Evolutionary conservation across 2,329 filamentous ascomycete genomes (phyloP).

Genomic region (Ophiostoma sp.): DNA sequence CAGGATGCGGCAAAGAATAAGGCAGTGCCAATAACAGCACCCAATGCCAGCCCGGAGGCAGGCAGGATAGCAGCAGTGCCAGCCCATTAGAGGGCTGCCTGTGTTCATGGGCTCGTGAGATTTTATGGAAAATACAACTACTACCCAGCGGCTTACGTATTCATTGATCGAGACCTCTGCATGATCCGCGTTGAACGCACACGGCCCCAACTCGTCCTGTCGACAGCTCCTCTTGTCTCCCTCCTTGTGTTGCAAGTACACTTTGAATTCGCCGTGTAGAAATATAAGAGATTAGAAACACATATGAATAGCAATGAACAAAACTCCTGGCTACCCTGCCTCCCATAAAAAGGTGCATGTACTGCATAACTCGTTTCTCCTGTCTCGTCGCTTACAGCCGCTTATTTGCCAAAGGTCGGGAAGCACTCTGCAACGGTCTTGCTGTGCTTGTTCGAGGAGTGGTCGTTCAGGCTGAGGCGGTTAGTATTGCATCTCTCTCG

Average conservation of each 20-base stretch:
- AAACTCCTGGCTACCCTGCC: constrained; percentile 21
- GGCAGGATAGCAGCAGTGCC: constrained; percentile 31
- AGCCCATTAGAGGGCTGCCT: constrained; percentile 33
- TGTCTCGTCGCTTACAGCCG: neutral
- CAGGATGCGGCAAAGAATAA: constrained; percentile 14
- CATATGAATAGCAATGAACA: neutral
- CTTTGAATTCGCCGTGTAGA: neutral
- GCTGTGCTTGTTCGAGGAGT: constrained; percentile 71
- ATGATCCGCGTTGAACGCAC: neutral
- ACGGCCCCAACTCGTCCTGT: too few species aligned
- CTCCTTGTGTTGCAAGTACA: neutral
- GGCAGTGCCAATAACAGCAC: constrained; percentile 16
- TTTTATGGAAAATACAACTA: too few species aligned
- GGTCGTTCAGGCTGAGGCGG: constrained; percentile 55
- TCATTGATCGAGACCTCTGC: too few species aligned
- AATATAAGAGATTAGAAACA: neutral
- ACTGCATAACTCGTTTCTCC: neutral
- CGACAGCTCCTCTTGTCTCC: too few species aligned
- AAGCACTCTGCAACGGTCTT: constrained; percentile 69
- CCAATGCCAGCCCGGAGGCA: constrained; percentile 25
- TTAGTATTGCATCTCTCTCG: neutral
- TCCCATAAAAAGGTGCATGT: constrained; percentile 10
- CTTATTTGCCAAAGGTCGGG: constrained; percentile 41
- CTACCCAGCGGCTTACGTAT: too few species aligned
- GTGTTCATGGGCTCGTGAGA: too few species aligned